phyloP scores from a whole-genome alignment of 805 yeast species.

The Kodamaea leandrae region DNA sequence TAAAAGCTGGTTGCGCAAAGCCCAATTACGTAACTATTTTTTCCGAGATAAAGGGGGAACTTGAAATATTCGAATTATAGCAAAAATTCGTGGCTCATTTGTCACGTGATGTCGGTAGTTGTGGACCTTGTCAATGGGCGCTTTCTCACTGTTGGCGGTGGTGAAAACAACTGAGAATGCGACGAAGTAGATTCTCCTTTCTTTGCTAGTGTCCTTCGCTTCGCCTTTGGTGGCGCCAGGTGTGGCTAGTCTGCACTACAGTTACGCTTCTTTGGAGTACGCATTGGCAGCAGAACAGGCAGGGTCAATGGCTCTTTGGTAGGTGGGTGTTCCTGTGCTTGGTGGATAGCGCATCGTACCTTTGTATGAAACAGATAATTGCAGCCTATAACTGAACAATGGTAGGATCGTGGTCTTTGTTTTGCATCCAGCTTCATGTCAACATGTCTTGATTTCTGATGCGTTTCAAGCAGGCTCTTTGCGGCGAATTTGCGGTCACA shows the following conservation, averaged over 20 bases:
- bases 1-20: background rate
- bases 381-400: background rate
- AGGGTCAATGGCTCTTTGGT: background rate
- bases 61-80: background rate
- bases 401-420: background rate
- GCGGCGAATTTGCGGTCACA: constrained; percentile 5
- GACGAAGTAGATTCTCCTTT: too few species aligned
- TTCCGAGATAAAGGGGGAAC: background rate
- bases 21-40: background rate
- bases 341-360: constrained; percentile 5
- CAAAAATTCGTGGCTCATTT: background rate
- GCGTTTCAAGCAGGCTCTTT: background rate
- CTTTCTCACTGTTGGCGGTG: constrained; percentile 1
- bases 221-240: too few species aligned
- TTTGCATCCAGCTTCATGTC: background rate
- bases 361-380: constrained; percentile 1
- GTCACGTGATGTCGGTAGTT: too few species aligned
- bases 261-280: too few species aligned
- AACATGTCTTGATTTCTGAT: background rate
- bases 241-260: too few species aligned
- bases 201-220: too few species aligned
- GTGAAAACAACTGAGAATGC: background rate
- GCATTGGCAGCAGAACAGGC: constrained; percentile 4
- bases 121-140: too few species aligned
- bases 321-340: constrained; percentile 1